Percentiles rank a stretch among this genome's conserved stretches.
These are phyloP conservation scores for Saccharomyces pastorianus DNA, from an alignment of 1,139 yeast species.

Conservation along the genomic window DNA sequence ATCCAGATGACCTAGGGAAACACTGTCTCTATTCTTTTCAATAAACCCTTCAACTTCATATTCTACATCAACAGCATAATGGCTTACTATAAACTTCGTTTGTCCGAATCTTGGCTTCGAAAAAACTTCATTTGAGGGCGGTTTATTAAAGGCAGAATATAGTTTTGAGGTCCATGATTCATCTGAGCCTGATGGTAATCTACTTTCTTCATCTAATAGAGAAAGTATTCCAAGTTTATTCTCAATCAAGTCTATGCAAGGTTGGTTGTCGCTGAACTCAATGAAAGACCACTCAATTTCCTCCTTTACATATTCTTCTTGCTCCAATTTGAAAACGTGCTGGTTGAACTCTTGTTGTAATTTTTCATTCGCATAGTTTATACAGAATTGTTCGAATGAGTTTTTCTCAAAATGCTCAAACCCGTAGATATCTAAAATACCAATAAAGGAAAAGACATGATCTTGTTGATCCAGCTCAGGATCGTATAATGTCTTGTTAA, in stretches of 20 bases:
- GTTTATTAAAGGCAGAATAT: constrained; percentile 75
- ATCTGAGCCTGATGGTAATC: constrained; percentile 90
- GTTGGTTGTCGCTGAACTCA: constrained; percentile 94
- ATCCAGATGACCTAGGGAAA: constrained; percentile 90
- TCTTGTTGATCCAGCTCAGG: constrained; percentile 44
- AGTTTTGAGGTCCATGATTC: constrained; percentile 88
- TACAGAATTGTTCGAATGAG: constrained; percentile 95
- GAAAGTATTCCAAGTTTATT: constrained; percentile 81
- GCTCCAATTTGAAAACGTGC: constrained; percentile 93
- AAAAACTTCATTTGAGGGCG: constrained; percentile 71
- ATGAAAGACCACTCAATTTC: constrained; percentile 96
- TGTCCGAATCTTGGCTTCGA: constrained; percentile 93
- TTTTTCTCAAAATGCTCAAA: constrained; percentile 92
- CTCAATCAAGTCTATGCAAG: constrained; percentile 90
- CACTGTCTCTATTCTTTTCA: constrained; percentile 95
- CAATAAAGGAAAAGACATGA: constrained; percentile 68
- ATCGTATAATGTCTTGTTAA: constrained; percentile 74
- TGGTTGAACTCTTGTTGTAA: constrained; percentile 96
- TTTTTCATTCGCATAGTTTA: constrained; percentile 95
- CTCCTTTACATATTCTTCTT: constrained; percentile 87
- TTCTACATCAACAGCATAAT: constrained; percentile 89
- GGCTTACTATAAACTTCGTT: constrained; percentile 81
- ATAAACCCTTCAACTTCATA: constrained; percentile 92
- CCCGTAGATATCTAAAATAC: constrained; percentile 95
- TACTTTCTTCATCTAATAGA: constrained; percentile 87